Evolutionary conservation across 768 basidiomycete species (phyloP), one percentile per base, ranked within the genome.

Genomic region (Cyathus striatus): DNA sequence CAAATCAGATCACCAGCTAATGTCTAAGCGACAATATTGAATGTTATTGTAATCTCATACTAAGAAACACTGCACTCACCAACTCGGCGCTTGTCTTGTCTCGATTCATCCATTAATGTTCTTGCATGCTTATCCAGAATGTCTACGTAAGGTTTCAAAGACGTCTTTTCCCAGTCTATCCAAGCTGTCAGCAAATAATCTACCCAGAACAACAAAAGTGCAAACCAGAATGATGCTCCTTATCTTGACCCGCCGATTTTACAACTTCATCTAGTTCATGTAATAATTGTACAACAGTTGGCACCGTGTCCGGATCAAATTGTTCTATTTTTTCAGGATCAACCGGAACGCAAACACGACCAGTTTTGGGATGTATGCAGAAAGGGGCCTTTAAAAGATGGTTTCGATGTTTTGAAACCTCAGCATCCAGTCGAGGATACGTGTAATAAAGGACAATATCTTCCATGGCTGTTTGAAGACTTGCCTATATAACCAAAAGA

Each of bases 311-410:
- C 0, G 94, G 96, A 56, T 95, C 81, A 56, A 98, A 99, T 1
- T 75, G 69, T 42, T 90, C 81, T 23, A 97, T 77, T 23, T 64
- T 59, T 24, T 64, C 64, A 3, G 92, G 86, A 55, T 95, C 86
- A 14, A 98, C 72, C 1, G 95, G 96, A 2, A 99, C 90, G 59
- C 95, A 99, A 6, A 99, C 81, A 23, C 92, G 80, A 1, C 95
- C 96, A 2, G 96, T 99, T 49, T 90, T 90, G 0, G 96, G 96
- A 62, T 99, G 96, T 0, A 98, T 71, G 58, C 94, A 96, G 64
- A 99, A 99, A 0, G 96, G 96, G 17, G 91, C 86, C 65, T 99
- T 99, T 42, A 99, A 78, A 68, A 99, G 75, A 70, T 99, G 96
- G 66, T 99, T 98, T 39, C 93, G 78, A 57, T 94, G 90, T 57